Evolutionary conservation across 1,284 basidiomycete genomes (phyloP).

Genomic region (Leccinum fallax): DNA sequence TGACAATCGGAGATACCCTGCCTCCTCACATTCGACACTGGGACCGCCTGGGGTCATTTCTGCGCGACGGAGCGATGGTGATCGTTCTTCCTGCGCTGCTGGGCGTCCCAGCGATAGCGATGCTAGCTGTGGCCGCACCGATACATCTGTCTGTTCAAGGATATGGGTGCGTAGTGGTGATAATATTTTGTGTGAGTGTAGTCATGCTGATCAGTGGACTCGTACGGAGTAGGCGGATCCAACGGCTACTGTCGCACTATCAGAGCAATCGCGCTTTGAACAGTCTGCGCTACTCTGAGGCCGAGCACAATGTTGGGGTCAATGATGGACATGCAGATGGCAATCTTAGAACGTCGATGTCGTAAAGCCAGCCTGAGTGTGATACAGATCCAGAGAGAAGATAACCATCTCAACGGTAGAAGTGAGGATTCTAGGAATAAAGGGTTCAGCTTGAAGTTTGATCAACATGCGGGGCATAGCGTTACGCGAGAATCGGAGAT

Average conservation of each 20-base stretch:
- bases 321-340: too few relatives aligned
- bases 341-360: neutral
- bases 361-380: neutral
- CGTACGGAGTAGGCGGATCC: constrained; percentile 9
- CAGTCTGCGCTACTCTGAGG: neutral
- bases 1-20: constrained; percentile 20
- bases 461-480: neutral
- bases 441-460: neutral
- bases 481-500: neutral
- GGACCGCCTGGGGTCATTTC: constrained; percentile 11
- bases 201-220: constrained; percentile 8
- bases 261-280: constrained; percentile 12
- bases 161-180: constrained; percentile 18
- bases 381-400: neutral
- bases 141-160: constrained; percentile 14
- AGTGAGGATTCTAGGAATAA: neutral
- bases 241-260: neutral
- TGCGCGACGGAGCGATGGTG: constrained; percentile 9
- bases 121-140: constrained; percentile 14
- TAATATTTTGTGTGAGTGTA: neutral
- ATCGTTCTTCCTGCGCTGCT: constrained; percentile 18
- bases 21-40: constrained; percentile 26
- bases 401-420: neutral
- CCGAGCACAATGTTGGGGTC: neutral
- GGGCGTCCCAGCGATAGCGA: constrained; percentile 19